A percentile compares a stretch with the other conserved stretches of the same genome.
phyloP scores from a whole-genome alignment of 1,284 basidiomycete species.

The Moesziomyces parantarcticus region DNA sequence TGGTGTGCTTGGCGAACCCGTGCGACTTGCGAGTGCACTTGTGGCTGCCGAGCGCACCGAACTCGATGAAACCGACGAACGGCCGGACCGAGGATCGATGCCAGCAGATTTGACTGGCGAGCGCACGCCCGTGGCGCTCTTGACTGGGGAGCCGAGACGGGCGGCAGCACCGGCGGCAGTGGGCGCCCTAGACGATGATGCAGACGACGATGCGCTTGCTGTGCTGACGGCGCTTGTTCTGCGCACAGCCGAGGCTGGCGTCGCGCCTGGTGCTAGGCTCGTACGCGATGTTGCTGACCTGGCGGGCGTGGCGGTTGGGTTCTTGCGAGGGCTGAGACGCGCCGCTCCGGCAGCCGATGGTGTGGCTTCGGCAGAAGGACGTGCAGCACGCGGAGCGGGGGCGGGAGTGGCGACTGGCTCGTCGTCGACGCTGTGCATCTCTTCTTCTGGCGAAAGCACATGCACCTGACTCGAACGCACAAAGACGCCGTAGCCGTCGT shows the following conservation, averaged over 20 bases:
- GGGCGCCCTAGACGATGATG: slow-evolving; percentile 30
- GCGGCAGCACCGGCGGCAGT: slow-evolving; percentile 21
- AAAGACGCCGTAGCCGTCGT: slow-evolving; percentile 84
- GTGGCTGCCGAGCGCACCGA: slow-evolving; percentile 30
- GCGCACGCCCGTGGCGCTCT: slow-evolving; percentile 14
- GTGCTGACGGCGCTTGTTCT: slow-evolving; percentile 26
- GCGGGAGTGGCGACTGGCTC: slow-evolving; percentile 15
- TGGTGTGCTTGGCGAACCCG: slow-evolving; percentile 32
- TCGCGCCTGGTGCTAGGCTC: slow-evolving; percentile 15
- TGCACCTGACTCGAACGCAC: slow-evolving; percentile 88
- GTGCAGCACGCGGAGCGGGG: slow-evolving; percentile 15
- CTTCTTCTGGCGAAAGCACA: slow-evolving; percentile 68
- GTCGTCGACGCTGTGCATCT: slow-evolving; percentile 47
- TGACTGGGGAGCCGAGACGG: slow-evolving; percentile 30
- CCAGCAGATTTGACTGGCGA: slow-evolving; percentile 41
- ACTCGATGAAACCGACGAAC: slow-evolving; percentile 24
- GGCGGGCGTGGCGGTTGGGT: slow-evolving; percentile 28
- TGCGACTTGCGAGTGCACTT: slow-evolving; percentile 31
- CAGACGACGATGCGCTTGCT: slow-evolving; percentile 21
- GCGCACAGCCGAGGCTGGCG: slow-evolving; percentile 16
- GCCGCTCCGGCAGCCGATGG: slow-evolving; percentile 23
- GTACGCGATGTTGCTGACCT: slow-evolving; percentile 14
- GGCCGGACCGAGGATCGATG: slow-evolving; percentile 17
- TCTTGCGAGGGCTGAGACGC: slow-evolving; percentile 38
- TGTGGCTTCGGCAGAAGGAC: slow-evolving; percentile 9